phyloP scores from a whole-genome alignment of 2,329 filamentous ascomycete genomes.

The Lachnellula occidentalis region DNA sequence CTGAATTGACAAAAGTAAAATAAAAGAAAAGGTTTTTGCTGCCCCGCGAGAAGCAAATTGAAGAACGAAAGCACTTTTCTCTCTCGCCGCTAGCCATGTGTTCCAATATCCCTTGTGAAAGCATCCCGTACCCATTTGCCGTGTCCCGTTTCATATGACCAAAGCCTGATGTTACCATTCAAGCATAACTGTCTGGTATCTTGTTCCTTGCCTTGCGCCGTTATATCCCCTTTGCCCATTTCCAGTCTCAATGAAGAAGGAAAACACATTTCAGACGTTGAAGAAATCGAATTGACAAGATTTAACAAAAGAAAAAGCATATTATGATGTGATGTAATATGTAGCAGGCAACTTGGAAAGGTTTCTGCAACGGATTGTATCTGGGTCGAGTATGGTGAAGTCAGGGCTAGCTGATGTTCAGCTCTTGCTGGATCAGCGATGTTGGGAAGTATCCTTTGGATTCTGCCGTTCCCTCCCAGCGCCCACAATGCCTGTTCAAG shows the following conservation, averaged over 20 bases:
- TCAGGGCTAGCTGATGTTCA: constrained; percentile 26
- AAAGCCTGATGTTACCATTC: not conserved
- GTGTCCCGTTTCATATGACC: not conserved
- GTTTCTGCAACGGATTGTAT: not conserved
- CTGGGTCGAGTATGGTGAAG: not conserved
- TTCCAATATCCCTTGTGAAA: not conserved
- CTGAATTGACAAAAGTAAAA: not conserved
- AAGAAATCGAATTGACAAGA: not conserved
- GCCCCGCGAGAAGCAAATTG: not conserved
- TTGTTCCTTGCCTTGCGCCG: constrained; percentile 3
- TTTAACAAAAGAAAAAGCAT: not conserved
- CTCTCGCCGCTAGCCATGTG: not conserved
- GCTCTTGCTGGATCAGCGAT: constrained; percentile 25
- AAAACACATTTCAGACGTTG: not conserved
- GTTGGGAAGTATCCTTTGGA: constrained; percentile 29
- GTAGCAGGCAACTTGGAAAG: not conserved
- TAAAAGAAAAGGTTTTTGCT: not conserved
- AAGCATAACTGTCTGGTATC: not conserved
- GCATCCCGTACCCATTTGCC: not conserved
- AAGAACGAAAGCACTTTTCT: not conserved
- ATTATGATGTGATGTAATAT: not conserved
- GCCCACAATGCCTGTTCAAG: constrained; percentile 26
- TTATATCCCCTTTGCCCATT: not conserved
- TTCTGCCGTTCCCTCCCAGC: constrained; percentile 28
- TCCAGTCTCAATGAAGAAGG: not conserved